Evolutionary conservation across 768 basidiomycete genomes (phyloP).

Genomic region (Pulveroboletus ravenelii): DNA sequence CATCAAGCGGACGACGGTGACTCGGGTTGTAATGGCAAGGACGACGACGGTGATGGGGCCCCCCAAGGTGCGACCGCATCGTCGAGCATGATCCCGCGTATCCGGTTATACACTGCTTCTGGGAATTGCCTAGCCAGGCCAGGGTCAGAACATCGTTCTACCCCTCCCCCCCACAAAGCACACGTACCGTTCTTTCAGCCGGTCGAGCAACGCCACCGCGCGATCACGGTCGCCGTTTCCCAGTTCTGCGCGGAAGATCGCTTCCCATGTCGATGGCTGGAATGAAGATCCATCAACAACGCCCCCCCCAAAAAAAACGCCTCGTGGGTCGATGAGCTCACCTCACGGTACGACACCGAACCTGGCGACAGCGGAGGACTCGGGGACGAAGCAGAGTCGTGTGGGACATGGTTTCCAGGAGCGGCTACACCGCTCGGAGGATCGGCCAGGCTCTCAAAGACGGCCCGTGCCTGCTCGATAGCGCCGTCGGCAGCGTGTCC

Average conservation of each 20-base stretch:
- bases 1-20: neutral
- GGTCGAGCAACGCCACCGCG: constrained; percentile 64
- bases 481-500: constrained; percentile 65
- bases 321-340: constrained; percentile 2
- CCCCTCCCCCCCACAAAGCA: too few relatives aligned
- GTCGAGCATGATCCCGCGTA: constrained; percentile 76
- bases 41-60: neutral
- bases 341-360: constrained; percentile 38
- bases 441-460: constrained; percentile 81
- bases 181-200: constrained; percentile 63
- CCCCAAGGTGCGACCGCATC: constrained; percentile 50
- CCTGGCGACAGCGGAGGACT: constrained; percentile 34
- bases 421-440: constrained; percentile 83
- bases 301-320: too few relatives aligned
- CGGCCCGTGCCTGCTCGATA: constrained; percentile 61
- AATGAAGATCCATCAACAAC: neutral
- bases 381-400: constrained; percentile 37
- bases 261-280: constrained; percentile 90
- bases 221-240: constrained; percentile 66
- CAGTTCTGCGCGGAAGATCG: constrained; percentile 91
- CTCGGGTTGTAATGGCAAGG: constrained; percentile 9
- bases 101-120: constrained; percentile 72
- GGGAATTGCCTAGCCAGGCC: constrained; percentile 56
- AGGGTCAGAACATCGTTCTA: neutral
- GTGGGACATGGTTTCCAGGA: constrained; percentile 78